Conservation (phyloP, 805 yeast species). For the Wickerhamomyces chambardii region DNA sequence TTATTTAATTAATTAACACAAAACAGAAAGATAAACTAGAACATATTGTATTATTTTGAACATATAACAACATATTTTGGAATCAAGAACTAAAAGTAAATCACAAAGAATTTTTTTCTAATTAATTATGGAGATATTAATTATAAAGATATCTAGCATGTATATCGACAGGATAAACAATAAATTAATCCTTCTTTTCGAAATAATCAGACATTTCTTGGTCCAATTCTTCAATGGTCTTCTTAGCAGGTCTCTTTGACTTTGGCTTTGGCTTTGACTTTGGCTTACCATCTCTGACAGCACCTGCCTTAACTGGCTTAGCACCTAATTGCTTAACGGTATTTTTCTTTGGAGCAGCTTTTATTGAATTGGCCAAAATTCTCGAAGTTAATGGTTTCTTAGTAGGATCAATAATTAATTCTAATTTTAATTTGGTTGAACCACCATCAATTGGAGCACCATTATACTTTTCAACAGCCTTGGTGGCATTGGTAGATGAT, state of each 20-base stretch:
- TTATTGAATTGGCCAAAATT: slow-evolving; percentile 42
- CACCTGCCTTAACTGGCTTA: slow-evolving; percentile 16
- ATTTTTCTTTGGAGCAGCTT: slow-evolving; percentile 7
- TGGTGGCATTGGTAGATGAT: slow-evolving; percentile 57
- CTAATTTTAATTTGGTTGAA: slow-evolving; percentile 62
- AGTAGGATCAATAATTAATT: slow-evolving; percentile 79
- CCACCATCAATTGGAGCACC: slow-evolving; percentile 94
- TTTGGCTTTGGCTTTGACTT: slow-evolving; percentile 18
- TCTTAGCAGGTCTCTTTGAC: slow-evolving; percentile 39
- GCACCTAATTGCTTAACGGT: slow-evolving; percentile 5
- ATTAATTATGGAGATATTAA: too few relatives aligned
- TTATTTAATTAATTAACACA: too few relatives aligned
- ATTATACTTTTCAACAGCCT: slow-evolving; percentile 77
- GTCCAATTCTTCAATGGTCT: slow-evolving; percentile 89
- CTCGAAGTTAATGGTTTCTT: slow-evolving; percentile 69
- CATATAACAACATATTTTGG: too few relatives aligned
- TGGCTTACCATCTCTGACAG: slow-evolving; percentile 14
- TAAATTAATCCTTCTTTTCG: slow-evolving; percentile 31
- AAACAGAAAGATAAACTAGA: too few relatives aligned
- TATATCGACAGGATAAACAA: neutral
- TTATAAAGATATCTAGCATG: too few relatives aligned
- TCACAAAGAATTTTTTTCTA: too few relatives aligned
- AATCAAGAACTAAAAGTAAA: too few relatives aligned
- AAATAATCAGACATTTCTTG: slow-evolving; percentile 98
- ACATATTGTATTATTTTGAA: too few relatives aligned